phyloP scores from a whole-genome alignment of 2,329 filamentous ascomycete species.

The Pseudogymnoascus sp. region DNA sequence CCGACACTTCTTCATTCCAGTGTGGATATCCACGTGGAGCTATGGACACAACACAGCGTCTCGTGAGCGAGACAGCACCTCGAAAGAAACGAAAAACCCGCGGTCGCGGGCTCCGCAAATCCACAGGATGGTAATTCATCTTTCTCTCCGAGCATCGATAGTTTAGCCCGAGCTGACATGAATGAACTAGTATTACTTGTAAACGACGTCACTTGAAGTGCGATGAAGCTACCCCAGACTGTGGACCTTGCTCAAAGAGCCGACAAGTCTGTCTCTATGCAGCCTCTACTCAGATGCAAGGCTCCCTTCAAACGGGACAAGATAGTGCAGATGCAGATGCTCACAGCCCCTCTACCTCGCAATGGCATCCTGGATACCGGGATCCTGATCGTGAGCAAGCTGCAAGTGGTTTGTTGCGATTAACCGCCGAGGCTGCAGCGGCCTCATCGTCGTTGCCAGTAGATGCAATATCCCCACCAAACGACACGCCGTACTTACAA shows the following conservation, averaged over 20 bases:
- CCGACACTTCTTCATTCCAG: not conserved
- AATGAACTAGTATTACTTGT: conserved; percentile 31
- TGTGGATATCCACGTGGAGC: not conserved
- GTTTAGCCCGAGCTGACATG: not conserved
- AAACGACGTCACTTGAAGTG: conserved; percentile 38
- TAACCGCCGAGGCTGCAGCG: not conserved
- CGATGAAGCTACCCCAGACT: conserved; percentile 36
- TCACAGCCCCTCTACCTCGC: not conserved
- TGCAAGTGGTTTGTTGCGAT: conserved; percentile 6
- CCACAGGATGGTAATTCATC: conserved; percentile 31
- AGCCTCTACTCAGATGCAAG: not conserved
- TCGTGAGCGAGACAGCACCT: not conserved
- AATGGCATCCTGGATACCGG: not conserved
- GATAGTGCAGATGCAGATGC: not conserved
- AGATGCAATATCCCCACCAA: conserved; percentile 1
- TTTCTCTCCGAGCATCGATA: not conserved
- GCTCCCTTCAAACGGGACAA: not conserved
- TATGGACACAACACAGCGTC: not conserved
- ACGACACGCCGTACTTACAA: not conserved
- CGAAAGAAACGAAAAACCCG: conserved; percentile 28
- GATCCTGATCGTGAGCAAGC: conserved; percentile 9
- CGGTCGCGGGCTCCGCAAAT: conserved; percentile 33
- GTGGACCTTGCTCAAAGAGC: conserved; percentile 36
- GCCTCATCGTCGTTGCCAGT: not conserved
- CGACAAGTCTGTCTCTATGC: conserved; percentile 34